phyloP scores from a whole-genome alignment of 108 stramenopile genomes.

The Pseudonitzschia multistriata region DNA sequence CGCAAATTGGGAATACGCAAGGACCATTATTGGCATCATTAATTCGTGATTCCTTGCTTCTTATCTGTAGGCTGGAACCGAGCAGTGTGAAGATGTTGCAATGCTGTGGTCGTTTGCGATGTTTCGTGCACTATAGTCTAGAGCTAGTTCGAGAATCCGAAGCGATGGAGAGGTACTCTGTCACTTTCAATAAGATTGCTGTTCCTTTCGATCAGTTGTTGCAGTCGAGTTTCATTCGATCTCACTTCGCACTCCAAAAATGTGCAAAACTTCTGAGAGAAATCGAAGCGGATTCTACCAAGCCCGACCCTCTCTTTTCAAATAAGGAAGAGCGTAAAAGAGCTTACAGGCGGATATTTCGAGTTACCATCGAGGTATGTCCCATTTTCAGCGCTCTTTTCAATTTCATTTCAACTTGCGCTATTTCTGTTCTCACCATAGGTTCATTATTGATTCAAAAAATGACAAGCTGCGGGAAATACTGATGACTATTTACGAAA shows the following conservation, averaged over 20 bases:
- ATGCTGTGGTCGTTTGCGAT: slow-evolving; percentile 70
- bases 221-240: slow-evolving; percentile 67
- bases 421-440: background rate
- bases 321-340: slow-evolving; percentile 54
- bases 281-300: slow-evolving; percentile 49
- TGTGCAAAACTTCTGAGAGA: slow-evolving; percentile 63
- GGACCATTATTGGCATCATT: slow-evolving; percentile 73
- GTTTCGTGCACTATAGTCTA: slow-evolving; percentile 76
- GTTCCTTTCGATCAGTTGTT: slow-evolving; percentile 65
- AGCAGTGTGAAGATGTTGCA: slow-evolving; percentile 75
- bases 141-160: slow-evolving; percentile 72
- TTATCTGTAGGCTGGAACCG: slow-evolving; percentile 70
- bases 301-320: slow-evolving; percentile 47
- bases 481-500: slow-evolving; percentile 56
- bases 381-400: background rate
- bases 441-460: background rate
- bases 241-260: slow-evolving; percentile 68
- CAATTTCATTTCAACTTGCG: background rate
- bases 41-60: slow-evolving; percentile 68
- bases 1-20: slow-evolving; percentile 71
- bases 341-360: slow-evolving; percentile 43
- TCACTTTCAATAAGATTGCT: slow-evolving; percentile 61
- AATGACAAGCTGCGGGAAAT: slow-evolving; percentile 62
- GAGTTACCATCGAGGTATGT: slow-evolving; percentile 34
- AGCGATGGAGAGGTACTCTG: slow-evolving; percentile 62